A percentile compares a stretch with the other conserved stretches of the same genome.
Conservation (phyloP, 352 stramenopile species). For the Phytophthora multivora region DNA sequence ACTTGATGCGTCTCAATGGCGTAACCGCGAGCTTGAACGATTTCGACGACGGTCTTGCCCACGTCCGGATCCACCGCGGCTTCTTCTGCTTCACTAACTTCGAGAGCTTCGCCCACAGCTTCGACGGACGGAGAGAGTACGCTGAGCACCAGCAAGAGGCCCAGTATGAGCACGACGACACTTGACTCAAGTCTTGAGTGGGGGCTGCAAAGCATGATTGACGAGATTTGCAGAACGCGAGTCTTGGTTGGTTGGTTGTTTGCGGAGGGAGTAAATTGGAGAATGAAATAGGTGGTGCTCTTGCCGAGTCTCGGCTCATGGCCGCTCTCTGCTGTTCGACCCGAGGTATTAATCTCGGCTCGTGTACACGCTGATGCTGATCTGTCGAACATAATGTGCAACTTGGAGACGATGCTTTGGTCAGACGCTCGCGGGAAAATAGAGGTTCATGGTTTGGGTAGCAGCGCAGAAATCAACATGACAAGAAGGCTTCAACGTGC, state of each 20-base stretch:
- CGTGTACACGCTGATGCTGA: not conserved
- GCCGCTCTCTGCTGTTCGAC: conserved; percentile 1
- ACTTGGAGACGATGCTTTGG: conserved; percentile 3
- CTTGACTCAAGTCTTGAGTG: no score
- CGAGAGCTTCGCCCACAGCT: conserved; percentile 2
- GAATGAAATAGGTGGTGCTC: conserved; percentile 1
- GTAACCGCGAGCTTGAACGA: conserved; percentile 49
- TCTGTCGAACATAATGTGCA: conserved; percentile 8
- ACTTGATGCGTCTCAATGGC: conserved; percentile 16
- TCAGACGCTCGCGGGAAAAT: not conserved
- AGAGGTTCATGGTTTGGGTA: not conserved
- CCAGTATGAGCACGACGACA: not conserved
- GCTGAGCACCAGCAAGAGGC: conserved; percentile 2
- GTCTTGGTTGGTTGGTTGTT: not conserved
- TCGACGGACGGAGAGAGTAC: not conserved
- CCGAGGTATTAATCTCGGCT: not conserved
- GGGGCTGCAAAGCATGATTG: conserved; percentile 1
- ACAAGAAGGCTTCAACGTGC: not conserved
- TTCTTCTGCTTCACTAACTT: conserved; percentile 3
- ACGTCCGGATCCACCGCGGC: conserved; percentile 10
- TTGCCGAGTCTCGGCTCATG: no score
- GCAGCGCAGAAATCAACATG: not conserved
- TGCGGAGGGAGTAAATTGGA: not conserved
- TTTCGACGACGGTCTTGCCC: conserved; percentile 30
- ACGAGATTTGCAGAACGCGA: not conserved